Evolutionary conservation across 2,329 filamentous ascomycete genomes (phyloP).

Genomic region (Fusarium lateritium): DNA sequence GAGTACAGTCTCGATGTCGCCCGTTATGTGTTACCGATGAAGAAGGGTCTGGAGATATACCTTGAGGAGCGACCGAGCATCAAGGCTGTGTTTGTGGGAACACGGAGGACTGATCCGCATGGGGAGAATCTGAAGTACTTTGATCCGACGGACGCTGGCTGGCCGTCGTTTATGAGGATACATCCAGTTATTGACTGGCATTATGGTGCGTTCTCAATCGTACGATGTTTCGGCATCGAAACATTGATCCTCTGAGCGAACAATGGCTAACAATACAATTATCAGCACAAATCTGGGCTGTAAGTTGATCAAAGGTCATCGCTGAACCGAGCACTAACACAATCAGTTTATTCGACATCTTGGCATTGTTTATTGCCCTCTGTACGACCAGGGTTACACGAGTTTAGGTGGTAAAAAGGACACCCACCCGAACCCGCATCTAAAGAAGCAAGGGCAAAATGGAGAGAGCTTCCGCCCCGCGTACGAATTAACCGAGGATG

Average conservation of each 20-base stretch:
- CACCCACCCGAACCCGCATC: constrained; percentile 86
- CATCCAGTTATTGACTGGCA: constrained; percentile 99
- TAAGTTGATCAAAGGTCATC: constrained; percentile 62
- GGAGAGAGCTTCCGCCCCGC: constrained; percentile 74
- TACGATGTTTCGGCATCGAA: neutral
- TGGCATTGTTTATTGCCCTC: constrained; percentile 83
- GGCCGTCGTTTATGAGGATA: constrained; percentile 93
- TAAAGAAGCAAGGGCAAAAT: constrained; percentile 38
- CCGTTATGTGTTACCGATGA: constrained; percentile 85
- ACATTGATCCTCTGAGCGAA: neutral
- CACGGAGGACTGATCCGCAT: constrained; percentile 92
- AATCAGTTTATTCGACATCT: constrained; percentile 84
- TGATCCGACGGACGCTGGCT: constrained; percentile 87
- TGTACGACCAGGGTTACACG: constrained; percentile 93
- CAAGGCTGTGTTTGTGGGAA: constrained; percentile 73
- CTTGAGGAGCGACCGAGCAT: constrained; percentile 75
- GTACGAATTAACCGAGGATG: constrained; percentile 81
- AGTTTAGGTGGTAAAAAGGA: constrained; percentile 92
- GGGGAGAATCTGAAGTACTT: constrained; percentile 85
- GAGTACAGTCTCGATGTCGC: constrained; percentile 83
- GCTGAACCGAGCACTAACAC: constrained; percentile 28
- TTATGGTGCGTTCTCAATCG: constrained; percentile 57
- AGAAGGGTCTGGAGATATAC: constrained; percentile 83
- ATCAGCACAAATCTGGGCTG: constrained; percentile 87
- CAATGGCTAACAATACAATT: neutral